Evolutionary conservation across 345 rosid genomes (phyloP), one percentile per base, ranked within the genome.

Genomic region (Gossypium arboreum): DNA sequence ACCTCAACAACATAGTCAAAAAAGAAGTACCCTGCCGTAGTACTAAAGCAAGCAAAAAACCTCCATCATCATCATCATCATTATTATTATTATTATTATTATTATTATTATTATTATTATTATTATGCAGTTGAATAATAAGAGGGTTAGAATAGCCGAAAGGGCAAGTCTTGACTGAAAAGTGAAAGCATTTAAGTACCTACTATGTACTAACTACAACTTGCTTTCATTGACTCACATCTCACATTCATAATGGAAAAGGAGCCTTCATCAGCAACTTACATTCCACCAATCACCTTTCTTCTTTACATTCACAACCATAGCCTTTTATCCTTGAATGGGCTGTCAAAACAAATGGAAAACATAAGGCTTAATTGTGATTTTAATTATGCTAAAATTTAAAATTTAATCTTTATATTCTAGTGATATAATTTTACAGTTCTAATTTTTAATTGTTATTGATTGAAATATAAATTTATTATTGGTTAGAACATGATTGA

Each of bases 251-350:
- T 11, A 58, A 58, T 77, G 54, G 79, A 81, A 56, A 81, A 61
- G 12, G 86, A 81, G 75, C 18, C 4, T 58, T 76, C 77, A 83
- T 76, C 86, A 51, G n/a, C 56, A 13, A n/a, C 56, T 34, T 4
- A 16, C 55, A 27, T 79, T 3, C 59, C 27, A 22, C 16, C 45
- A 20, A 2, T 4, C 12, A 5, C 12, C 8, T 0, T 27, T 51
- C 18, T 13, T 10, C 47, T 60, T 25, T 22, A 59, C 22, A 69
- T 72, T 44, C 22, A 48, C 47, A 68, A 50, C 3, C 51, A 9
- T 47, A 47, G 39, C 39, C 39, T 34, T 29, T 4, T 34, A 34
- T 4, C 0, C 39, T 4, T 4, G 39, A 34, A 34, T 34, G 39
- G 39, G 6, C 39, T 34, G 6, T 34, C 39, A 34, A 34, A 34